Evolutionary conservation across 2,329 filamentous ascomycete genomes (phyloP).

Genomic region (Ophiostoma fasciatum): DNA sequence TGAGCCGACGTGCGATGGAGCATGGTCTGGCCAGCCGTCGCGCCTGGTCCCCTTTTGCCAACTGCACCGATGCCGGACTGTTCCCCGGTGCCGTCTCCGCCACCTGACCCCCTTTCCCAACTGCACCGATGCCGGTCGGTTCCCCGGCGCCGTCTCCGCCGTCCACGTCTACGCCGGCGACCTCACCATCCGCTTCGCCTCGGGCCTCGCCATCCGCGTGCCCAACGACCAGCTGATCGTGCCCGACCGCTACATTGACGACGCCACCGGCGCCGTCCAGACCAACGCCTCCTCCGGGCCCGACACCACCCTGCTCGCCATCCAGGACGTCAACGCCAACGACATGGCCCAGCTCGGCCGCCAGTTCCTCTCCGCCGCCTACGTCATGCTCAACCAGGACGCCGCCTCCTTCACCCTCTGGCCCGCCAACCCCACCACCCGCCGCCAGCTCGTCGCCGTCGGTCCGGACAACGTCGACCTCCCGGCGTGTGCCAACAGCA

Average conservation of each 20-base stretch:
- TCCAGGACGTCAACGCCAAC: slow-evolving; percentile 12
- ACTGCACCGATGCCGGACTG: slow-evolving; percentile 18
- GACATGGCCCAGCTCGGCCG: slow-evolving; percentile 16
- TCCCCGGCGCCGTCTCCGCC: slow-evolving; percentile 1
- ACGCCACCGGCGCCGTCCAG: not conserved
- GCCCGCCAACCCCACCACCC: slow-evolving; percentile 7
- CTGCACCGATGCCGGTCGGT: slow-evolving; percentile 4
- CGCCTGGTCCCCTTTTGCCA: slow-evolving; percentile 17
- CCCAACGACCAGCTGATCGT: slow-evolving; percentile 19
- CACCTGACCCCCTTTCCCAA: slow-evolving; percentile 10
- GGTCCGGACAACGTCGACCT: slow-evolving; percentile 1
- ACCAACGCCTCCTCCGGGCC: slow-evolving; percentile 10
- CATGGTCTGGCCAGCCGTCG: no score
- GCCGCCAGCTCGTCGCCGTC: slow-evolving; percentile 8
- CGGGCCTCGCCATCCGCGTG: slow-evolving; percentile 11
- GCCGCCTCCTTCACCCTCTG: slow-evolving; percentile 12
- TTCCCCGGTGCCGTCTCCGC: slow-evolving; percentile 8
- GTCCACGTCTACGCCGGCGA: slow-evolving; percentile 5
- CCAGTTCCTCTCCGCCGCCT: slow-evolving; percentile 18
- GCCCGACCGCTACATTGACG: slow-evolving; percentile 9
- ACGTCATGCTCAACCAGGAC: slow-evolving; percentile 18
- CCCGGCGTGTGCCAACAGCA: slow-evolving; percentile 16
- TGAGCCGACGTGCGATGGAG: no score
- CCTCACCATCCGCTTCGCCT: slow-evolving; percentile 10
- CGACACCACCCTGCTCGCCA: slow-evolving; percentile 14